A percentile compares a stretch with the other conserved stretches of the same genome.
phyloP scores from a whole-genome alignment of 257 asterid genomes.

The Gynochthodes officinalis region DNA sequence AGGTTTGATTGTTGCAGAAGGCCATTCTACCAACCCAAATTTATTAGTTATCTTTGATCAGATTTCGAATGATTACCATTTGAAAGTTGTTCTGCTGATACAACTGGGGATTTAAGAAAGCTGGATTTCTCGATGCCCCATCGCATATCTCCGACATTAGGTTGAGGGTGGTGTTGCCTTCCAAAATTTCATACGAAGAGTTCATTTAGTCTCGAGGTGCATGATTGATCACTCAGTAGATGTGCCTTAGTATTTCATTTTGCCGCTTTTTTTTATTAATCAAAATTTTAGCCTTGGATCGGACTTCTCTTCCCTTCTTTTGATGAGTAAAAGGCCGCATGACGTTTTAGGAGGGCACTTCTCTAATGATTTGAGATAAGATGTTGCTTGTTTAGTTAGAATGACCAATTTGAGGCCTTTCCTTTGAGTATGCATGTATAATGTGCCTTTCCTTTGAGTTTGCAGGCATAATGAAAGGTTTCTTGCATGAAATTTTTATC shows the following conservation, averaged over 20 bases:
- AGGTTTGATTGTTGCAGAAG: not conserved
- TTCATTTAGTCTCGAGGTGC: not conserved
- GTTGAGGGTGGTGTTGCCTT: not conserved
- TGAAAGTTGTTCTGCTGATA: not conserved
- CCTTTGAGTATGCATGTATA: not conserved
- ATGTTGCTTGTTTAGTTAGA: not conserved
- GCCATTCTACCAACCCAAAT: not conserved
- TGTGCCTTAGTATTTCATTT: not conserved
- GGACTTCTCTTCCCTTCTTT: not conserved
- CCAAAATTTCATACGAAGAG: not conserved
- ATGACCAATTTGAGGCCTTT: not conserved
- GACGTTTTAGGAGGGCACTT: not conserved
- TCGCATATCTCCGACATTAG: not conserved
- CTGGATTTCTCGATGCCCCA: not conserved
- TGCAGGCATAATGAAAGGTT: not conserved
- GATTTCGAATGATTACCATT: not conserved
- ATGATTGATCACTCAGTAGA: conserved; percentile 1
- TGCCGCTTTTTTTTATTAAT: not conserved
- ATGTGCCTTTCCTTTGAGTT: not conserved
- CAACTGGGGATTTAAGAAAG: not conserved
- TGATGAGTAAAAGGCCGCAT: not conserved
- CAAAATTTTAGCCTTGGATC: not conserved
- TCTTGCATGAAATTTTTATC: not conserved
- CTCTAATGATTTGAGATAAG: not conserved
- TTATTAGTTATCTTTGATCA: not conserved